Evolutionary conservation across 1,284 basidiomycete genomes (phyloP).

Genomic region (Sporisorium scitamineum): DNA sequence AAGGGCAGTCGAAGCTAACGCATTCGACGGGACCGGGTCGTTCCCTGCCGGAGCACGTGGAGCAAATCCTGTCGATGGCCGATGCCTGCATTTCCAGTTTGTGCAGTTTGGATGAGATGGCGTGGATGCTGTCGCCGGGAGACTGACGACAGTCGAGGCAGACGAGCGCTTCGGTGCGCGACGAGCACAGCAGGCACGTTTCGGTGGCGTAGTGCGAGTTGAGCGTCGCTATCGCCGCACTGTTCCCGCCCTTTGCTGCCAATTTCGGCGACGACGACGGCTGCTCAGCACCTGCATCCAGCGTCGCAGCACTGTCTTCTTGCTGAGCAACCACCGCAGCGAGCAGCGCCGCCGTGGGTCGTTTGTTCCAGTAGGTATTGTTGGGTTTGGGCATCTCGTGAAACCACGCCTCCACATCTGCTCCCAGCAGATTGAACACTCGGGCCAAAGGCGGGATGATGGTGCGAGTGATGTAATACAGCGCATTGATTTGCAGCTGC

Average conservation of each 20-base stretch:
- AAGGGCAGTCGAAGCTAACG: conserved; percentile 61
- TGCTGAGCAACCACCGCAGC: conserved; percentile 18
- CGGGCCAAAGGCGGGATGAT: conserved; percentile 90
- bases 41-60: conserved; percentile 45
- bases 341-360: conserved; percentile 16
- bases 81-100: conserved; percentile 23
- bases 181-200: conserved; percentile 79
- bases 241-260: neutral
- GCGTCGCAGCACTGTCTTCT: neutral
- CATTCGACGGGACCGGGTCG: conserved; percentile 43
- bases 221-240: conserved; percentile 73
- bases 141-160: conserved; percentile 52
- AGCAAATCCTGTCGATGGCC: conserved; percentile 54
- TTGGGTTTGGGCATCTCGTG: conserved; percentile 79
- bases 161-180: conserved; percentile 72
- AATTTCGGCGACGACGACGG: neutral
- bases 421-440: conserved; percentile 91
- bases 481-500: conserved; percentile 80
- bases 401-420: conserved; percentile 88
- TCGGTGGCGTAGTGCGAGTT: conserved; percentile 81
- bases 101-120: conserved; percentile 24
- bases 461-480: conserved; percentile 90
- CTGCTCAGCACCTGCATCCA: neutral
- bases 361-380: conserved; percentile 35
- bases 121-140: conserved; percentile 32